These are phyloP conservation scores for Wolfiporia cocos DNA, from an alignment of 1,284 basidiomycete species.

Conservation along the genomic window DNA sequence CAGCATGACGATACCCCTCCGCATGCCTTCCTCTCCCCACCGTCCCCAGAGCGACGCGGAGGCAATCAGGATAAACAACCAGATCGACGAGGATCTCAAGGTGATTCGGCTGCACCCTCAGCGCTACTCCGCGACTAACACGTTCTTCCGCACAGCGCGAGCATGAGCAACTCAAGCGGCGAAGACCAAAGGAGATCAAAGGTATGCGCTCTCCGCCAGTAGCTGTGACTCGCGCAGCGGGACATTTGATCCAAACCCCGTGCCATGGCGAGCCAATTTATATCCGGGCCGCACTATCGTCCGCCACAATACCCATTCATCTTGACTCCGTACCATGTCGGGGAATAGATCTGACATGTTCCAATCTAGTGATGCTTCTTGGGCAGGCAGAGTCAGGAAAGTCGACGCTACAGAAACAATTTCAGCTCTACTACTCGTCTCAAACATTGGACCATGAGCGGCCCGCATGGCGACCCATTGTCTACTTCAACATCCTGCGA, in stretches of 20 bases:
- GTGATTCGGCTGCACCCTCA: constrained; percentile 29
- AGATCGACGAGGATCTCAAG: constrained; percentile 68
- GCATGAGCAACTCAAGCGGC: constrained; percentile 35
- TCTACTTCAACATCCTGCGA: constrained; percentile 77
- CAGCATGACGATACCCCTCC: constrained; percentile 1
- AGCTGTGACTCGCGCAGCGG: no score
- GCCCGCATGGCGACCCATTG: constrained; percentile 69
- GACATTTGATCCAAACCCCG: no score
- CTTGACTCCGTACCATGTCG: no score
- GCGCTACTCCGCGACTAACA: constrained; percentile 2
- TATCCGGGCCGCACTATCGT: no score
- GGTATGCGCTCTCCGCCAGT: constrained; percentile 32
- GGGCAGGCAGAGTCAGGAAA: constrained; percentile 80
- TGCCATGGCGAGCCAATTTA: no score
- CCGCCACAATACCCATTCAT: no score
- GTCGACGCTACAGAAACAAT: constrained; percentile 75
- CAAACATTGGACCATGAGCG: constrained; percentile 62
- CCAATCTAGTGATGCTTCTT: constrained; percentile 38
- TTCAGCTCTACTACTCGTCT: constrained; percentile 73
- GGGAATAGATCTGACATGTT: no score
- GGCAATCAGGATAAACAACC: constrained; percentile 48
- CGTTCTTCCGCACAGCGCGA: constrained; percentile 41
- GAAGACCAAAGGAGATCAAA: constrained; percentile 55
- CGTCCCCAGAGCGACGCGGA: constrained; percentile 35
- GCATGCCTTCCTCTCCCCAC: constrained; percentile 2